These are phyloP conservation scores for Aspergillus quadrilineatus DNA, from an alignment of 2,329 filamentous ascomycete species.

Conservation along the genomic window DNA sequence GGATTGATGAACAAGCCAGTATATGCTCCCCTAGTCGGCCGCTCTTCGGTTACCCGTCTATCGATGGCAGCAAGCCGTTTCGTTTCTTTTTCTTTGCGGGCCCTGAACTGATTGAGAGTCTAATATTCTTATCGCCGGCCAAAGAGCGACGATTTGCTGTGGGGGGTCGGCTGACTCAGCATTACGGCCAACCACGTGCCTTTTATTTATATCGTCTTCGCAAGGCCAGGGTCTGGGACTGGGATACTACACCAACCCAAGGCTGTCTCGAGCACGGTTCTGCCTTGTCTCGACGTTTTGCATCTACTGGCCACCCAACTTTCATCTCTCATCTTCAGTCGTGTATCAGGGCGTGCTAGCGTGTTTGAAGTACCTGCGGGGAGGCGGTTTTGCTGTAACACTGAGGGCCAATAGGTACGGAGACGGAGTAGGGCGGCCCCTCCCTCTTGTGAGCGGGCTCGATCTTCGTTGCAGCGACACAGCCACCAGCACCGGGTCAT, in stretches of 20 bases:
- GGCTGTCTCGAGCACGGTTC: neutral
- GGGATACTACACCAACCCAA: neutral
- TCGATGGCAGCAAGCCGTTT: neutral
- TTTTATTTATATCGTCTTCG: slow-evolving; percentile 17
- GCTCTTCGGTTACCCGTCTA: neutral
- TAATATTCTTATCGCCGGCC: slow-evolving; percentile 10
- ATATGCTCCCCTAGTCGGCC: neutral
- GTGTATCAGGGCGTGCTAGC: slow-evolving; percentile 4
- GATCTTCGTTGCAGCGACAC: slow-evolving; percentile 23
- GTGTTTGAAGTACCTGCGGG: slow-evolving; percentile 9
- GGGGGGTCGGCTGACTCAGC: slow-evolving; percentile 20
- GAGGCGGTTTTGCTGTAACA: slow-evolving; percentile 4
- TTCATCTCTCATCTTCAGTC: neutral
- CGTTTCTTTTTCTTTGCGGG: slow-evolving; percentile 2
- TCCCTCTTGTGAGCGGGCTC: slow-evolving; percentile 5
- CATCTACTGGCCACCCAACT: neutral
- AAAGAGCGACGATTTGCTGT: neutral
- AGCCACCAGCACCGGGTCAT: slow-evolving; percentile 21
- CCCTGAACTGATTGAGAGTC: neutral
- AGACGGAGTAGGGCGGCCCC: neutral
- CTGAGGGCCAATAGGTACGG: slow-evolving; percentile 5
- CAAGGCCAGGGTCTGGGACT: neutral
- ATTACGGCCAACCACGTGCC: slow-evolving; percentile 18
- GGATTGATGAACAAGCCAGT: neutral
- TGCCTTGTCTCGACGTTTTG: neutral